phyloP scores from a whole-genome alignment of 495 filamentous ascomycete species.

The Mytilinidion resinicola region DNA sequence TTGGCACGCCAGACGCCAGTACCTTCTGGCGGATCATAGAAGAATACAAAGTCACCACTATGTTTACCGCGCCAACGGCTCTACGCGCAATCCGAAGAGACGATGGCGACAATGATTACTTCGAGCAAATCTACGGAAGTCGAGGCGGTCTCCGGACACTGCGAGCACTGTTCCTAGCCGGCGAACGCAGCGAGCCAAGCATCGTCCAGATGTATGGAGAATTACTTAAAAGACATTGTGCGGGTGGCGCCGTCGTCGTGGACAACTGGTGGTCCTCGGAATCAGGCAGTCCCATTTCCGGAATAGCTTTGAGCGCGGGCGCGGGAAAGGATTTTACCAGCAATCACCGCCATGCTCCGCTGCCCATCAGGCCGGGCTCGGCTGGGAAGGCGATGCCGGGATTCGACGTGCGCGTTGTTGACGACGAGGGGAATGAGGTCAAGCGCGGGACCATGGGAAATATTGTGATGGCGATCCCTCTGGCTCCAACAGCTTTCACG shows the following conservation, averaged over 20 bases:
- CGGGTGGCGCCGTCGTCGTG: constrained; percentile 59
- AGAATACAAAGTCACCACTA: constrained; percentile 72
- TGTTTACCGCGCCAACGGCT: constrained; percentile 85
- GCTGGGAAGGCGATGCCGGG: constrained; percentile 88
- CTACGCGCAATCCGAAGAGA: constrained; percentile 81
- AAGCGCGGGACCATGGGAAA: constrained; percentile 73
- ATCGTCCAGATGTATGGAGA: constrained; percentile 75
- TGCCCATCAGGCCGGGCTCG: constrained; percentile 69
- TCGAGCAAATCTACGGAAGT: constrained; percentile 51
- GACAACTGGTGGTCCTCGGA: constrained; percentile 98
- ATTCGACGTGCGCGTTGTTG: constrained; percentile 76
- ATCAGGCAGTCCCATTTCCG: constrained; percentile 83
- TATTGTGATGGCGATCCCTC: constrained; percentile 73
- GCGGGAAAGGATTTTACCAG: constrained; percentile 41
- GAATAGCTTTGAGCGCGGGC: constrained; percentile 59
- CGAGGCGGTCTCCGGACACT: constrained; percentile 62
- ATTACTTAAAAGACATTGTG: constrained; percentile 58
- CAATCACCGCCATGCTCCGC: constrained; percentile 29
- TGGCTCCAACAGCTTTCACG: constrained; percentile 80
- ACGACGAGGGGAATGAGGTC: constrained; percentile 69
- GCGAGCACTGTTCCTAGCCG: constrained; percentile 74
- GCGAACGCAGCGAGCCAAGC: constrained; percentile 81
- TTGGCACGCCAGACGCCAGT: constrained; percentile 81
- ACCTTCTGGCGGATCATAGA: constrained; percentile 84
- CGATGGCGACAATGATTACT: constrained; percentile 63